phyloP scores from a whole-genome alignment of 352 stramenopile genomes.

The Phytophthora sojae region DNA sequence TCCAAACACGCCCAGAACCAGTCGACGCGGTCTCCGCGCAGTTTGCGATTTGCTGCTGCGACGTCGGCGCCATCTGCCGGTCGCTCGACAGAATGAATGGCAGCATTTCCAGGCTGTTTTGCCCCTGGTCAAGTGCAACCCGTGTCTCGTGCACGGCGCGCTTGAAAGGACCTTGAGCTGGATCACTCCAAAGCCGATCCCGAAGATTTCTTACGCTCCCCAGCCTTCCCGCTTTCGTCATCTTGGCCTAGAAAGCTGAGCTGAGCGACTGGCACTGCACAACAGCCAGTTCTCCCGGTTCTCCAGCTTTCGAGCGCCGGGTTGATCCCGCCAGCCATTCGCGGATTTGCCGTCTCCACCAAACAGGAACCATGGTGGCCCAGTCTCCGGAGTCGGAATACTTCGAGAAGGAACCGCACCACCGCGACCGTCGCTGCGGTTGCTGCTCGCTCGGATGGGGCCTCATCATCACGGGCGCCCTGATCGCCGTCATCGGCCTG shows the following conservation, averaged over 20 bases:
- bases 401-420: slow-evolving; percentile 23
- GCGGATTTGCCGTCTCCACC: slow-evolving; percentile 26
- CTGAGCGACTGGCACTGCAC: slow-evolving; percentile 10
- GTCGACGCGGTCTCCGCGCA: slow-evolving; percentile 17
- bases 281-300: slow-evolving; percentile 18
- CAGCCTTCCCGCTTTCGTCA: slow-evolving; percentile 14
- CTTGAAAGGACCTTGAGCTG: slow-evolving; percentile 16
- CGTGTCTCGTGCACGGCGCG: slow-evolving; percentile 13
- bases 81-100: slow-evolving; percentile 8
- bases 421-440: slow-evolving; percentile 18
- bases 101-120: neutral
- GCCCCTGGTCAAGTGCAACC: slow-evolving; percentile 15
- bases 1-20: slow-evolving; percentile 13
- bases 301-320: neutral
- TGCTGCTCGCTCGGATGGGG: slow-evolving; percentile 54
- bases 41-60: slow-evolving; percentile 15
- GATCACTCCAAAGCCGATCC: slow-evolving; percentile 30
- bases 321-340: slow-evolving; percentile 25
- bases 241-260: slow-evolving; percentile 3
- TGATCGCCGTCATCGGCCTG: slow-evolving; percentile 50
- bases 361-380: slow-evolving; percentile 23
- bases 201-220: slow-evolving; percentile 19
- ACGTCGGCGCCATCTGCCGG: slow-evolving; percentile 19
- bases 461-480: slow-evolving; percentile 39
- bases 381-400: slow-evolving; percentile 33